phyloP scores from a whole-genome alignment of 2,329 filamentous ascomycete genomes.

The Fusarium floridanum region DNA sequence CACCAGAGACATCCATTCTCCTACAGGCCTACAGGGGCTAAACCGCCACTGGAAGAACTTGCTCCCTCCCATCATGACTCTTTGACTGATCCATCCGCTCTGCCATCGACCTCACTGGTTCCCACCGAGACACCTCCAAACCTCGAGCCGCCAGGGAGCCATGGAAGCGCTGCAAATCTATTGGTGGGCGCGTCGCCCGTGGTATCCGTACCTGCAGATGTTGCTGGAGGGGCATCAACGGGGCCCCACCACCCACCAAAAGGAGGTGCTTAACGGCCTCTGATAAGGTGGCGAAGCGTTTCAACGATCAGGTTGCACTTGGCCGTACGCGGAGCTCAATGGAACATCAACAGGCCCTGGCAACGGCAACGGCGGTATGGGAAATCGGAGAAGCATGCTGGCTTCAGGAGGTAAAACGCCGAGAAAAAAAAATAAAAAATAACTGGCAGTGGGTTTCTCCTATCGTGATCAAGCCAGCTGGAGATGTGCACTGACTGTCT shows the following conservation, averaged over 20 bases:
- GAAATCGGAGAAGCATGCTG: conserved; percentile 9
- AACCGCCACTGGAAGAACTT: conserved; percentile 22
- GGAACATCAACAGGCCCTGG: conserved; percentile 29
- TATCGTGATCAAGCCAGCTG: not conserved
- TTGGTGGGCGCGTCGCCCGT: conserved; percentile 33
- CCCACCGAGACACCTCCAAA: conserved; percentile 11
- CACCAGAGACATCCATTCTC: not conserved
- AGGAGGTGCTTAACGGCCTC: conserved; percentile 29
- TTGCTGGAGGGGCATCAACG: conserved; percentile 6
- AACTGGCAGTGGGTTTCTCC: not conserved
- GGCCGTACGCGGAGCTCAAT: conserved; percentile 32
- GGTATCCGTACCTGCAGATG: conserved; percentile 42
- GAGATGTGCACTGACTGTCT: not conserved
- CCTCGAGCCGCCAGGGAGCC: conserved; percentile 2
- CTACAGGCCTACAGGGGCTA: conserved; percentile 2
- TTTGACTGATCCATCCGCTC: not conserved
- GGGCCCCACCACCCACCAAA: conserved; percentile 19
- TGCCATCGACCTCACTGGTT: conserved; percentile 7
- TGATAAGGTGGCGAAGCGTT: conserved; percentile 47
- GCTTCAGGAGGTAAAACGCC: not conserved
- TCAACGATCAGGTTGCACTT: conserved; percentile 40
- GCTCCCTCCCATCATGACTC: not conserved
- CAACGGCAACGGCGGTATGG: conserved; percentile 21
- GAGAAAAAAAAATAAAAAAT: not conserved
- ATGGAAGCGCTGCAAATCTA: conserved; percentile 29